phyloP scores from a whole-genome alignment of 495 filamentous ascomycete genomes.

The Penicillium diatomitis region DNA sequence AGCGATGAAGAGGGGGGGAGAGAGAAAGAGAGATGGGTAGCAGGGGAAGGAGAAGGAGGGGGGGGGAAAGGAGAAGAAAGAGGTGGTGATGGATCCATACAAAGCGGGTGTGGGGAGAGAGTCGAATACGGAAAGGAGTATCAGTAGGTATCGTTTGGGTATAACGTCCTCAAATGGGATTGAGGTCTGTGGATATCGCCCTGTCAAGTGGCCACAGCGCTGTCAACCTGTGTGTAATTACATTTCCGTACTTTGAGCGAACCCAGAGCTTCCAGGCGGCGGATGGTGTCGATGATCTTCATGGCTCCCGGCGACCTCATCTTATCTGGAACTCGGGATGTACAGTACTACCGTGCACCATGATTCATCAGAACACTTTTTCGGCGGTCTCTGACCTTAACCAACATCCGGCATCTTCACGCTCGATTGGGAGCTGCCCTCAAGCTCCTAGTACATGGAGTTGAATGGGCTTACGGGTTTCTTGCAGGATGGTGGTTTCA shows the following conservation, averaged over 20 bases:
- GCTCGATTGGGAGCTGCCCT: too few species aligned
- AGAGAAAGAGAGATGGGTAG: slow-evolving; percentile 14
- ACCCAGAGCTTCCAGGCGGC: slow-evolving; percentile 3
- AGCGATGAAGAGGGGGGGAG: slow-evolving; percentile 22
- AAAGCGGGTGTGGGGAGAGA: slow-evolving; percentile 23
- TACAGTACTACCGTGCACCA: too few species aligned
- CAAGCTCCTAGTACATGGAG: too few species aligned
- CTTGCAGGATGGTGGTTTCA: neutral
- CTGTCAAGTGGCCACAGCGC: too few species aligned
- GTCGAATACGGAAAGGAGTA: slow-evolving; percentile 5
- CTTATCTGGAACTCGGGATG: neutral
- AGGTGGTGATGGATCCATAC: slow-evolving; percentile 27
- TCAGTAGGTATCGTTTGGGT: neutral
- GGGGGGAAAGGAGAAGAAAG: slow-evolving; percentile 16
- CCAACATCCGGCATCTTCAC: too few species aligned
- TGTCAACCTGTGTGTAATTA: neutral
- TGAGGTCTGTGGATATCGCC: too few species aligned
- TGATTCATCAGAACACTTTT: too few species aligned
- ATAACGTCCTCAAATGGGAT: neutral
- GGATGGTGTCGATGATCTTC: slow-evolving; percentile 20
- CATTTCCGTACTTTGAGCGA: neutral
- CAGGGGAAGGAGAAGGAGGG: slow-evolving; percentile 10
- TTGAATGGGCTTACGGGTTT: neutral
- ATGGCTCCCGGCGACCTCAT: slow-evolving; percentile 13
- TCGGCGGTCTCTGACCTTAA: too few species aligned